Conservation (phyloP, 768 basidiomycete species). For the Tylopilus sp. region DNA sequence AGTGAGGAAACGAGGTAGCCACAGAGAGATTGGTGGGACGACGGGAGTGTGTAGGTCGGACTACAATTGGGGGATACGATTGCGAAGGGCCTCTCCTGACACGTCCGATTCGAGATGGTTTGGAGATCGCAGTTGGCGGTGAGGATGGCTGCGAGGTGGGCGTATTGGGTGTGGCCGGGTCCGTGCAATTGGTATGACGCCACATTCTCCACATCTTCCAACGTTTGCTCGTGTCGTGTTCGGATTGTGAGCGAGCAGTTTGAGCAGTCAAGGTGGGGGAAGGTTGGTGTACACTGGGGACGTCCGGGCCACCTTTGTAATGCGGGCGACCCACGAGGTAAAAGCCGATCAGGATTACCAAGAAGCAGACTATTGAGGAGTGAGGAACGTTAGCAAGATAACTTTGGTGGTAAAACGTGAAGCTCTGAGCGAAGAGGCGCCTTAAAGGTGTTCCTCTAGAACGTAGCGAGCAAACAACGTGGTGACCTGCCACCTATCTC, state of each 20-base stretch:
- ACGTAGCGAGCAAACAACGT: not conserved
- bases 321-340: conserved; percentile 22
- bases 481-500: not conserved
- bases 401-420: not conserved
- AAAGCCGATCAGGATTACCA: conserved; percentile 26
- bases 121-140: not conserved
- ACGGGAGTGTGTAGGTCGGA: conserved; percentile 13
- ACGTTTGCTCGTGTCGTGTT: conserved; percentile 2
- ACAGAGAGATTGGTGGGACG: conserved; percentile 22
- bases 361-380: conserved; percentile 19
- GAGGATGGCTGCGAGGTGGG: conserved; percentile 5
- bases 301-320: not conserved
- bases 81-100: not conserved
- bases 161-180: not conserved
- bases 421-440: not conserved
- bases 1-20: conserved; percentile 21
- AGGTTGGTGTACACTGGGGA: not conserved
- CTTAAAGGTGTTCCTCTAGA: not conserved
- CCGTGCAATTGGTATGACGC: not conserved
- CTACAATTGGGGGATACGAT: not conserved
- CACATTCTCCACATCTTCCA: conserved; percentile 21
- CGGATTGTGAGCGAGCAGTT: not conserved
- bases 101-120: not conserved
- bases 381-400: conserved; percentile 11
- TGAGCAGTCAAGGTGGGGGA: conserved; percentile 3